These are phyloP conservation scores for Lithospermum erythrorhizon DNA, from an alignment of 257 asterid species.

Conservation along the genomic window DNA sequence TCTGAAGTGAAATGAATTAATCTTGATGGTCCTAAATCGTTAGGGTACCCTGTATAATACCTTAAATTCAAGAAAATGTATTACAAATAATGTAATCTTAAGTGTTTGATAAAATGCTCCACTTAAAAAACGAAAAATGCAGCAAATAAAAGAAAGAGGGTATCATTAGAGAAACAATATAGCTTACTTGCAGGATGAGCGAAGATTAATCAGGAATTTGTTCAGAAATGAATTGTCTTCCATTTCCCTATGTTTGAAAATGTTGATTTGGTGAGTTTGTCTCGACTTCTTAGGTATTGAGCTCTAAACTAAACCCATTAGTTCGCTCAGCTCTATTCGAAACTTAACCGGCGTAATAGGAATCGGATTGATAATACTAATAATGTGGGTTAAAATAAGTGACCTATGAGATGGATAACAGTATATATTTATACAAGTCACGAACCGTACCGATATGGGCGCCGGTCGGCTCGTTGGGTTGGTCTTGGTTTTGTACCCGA, in stretches of 20 bases:
- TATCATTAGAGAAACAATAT: not conserved
- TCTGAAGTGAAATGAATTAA: constrained; percentile 80
- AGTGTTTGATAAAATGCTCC: not conserved
- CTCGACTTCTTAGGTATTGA: no score
- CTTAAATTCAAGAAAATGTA: constrained; percentile 18
- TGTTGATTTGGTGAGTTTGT: no score
- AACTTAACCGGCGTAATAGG: no score
- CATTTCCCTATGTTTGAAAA: not conserved
- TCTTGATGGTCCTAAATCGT: constrained; percentile 86
- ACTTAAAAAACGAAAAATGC: not conserved
- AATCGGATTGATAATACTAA: no score
- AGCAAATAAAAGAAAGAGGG: not conserved
- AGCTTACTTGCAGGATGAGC: constrained; percentile 2
- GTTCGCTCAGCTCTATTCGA: no score
- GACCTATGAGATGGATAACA: no score
- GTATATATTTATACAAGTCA: no score
- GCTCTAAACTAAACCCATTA: no score
- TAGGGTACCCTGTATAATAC: constrained; percentile 82
- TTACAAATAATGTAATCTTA: not conserved
- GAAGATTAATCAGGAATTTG: constrained; percentile 2
- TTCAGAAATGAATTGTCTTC: not conserved
- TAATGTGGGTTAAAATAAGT: no score
- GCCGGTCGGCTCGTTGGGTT: no score
- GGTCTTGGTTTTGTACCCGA: no score
- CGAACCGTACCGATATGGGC: no score